phyloP scores from a whole-genome alignment of 768 basidiomycete genomes.

The Tephrocybe sp. region DNA sequence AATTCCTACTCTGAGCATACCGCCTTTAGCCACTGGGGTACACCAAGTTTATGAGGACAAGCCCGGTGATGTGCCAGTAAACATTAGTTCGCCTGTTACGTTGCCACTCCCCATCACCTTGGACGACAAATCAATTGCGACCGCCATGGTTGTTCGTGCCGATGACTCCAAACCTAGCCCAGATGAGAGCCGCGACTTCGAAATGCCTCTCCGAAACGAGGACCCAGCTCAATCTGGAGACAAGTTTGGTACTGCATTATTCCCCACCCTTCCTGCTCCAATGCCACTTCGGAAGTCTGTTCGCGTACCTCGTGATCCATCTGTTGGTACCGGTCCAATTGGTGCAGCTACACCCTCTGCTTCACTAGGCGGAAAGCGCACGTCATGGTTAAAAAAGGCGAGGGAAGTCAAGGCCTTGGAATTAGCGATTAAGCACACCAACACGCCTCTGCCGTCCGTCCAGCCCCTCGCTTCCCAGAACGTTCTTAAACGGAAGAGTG shows the following conservation, averaged over 20 bases:
- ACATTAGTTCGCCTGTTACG: slow-evolving; percentile 8
- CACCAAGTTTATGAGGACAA: background rate
- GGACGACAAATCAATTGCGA: slow-evolving; percentile 2
- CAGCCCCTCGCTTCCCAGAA: slow-evolving; percentile 16
- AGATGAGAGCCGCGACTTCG: slow-evolving; percentile 17
- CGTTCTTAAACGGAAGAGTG: slow-evolving; percentile 67
- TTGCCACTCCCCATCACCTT: slow-evolving; percentile 11
- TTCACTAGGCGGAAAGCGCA: slow-evolving; percentile 56
- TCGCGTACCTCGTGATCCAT: slow-evolving; percentile 47
- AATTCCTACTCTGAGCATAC: background rate
- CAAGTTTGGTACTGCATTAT: slow-evolving; percentile 43
- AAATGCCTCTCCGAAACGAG: slow-evolving; percentile 35
- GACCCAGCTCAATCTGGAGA: slow-evolving; percentile 26
- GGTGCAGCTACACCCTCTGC: slow-evolving; percentile 43
- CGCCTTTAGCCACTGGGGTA: slow-evolving; percentile 1
- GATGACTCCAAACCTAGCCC: slow-evolving; percentile 1
- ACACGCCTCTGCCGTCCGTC: slow-evolving; percentile 13
- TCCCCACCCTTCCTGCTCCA: slow-evolving; percentile 69
- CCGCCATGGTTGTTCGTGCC: slow-evolving; percentile 5
- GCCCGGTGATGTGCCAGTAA: background rate
- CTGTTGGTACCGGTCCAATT: slow-evolving; percentile 26
- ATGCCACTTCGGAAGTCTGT: slow-evolving; percentile 71
- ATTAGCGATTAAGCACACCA: slow-evolving; percentile 39
- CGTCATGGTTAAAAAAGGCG: slow-evolving; percentile 81
- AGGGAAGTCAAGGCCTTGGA: slow-evolving; percentile 73